Evolutionary conservation across 225 moss, liverwort and hornwort species (phyloP).

Genomic region (Straminergon stramineum): DNA sequence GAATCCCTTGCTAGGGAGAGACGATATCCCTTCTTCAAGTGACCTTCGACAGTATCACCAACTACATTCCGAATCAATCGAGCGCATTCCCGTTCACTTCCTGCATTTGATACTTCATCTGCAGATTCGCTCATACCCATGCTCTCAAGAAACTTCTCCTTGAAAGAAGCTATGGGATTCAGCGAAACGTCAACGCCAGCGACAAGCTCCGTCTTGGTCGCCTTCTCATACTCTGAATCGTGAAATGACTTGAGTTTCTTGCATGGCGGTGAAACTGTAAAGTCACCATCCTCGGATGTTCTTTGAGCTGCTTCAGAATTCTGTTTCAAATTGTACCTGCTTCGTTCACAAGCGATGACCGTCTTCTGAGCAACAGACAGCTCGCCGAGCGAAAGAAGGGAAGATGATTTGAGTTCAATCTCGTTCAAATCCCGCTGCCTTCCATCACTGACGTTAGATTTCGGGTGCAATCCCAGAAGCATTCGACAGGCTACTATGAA

Average conservation of each 20-base stretch:
- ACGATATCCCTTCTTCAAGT: slow-evolving; percentile 73
- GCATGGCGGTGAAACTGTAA: background rate
- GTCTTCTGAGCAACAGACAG: slow-evolving; percentile 55
- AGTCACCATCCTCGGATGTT: background rate
- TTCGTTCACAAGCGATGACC: slow-evolving; percentile 75
- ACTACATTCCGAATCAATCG: slow-evolving; percentile 31
- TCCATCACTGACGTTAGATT: slow-evolving; percentile 21
- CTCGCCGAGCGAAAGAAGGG: slow-evolving; percentile 41
- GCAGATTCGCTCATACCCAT: slow-evolving; percentile 4
- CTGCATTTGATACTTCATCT: slow-evolving; percentile 1
- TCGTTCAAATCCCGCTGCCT: slow-evolving; percentile 15
- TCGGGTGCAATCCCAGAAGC: slow-evolving; percentile 57
- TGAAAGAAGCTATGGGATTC: background rate
- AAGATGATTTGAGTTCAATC: slow-evolving; percentile 25
- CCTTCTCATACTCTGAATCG: background rate
- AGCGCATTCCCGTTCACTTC: slow-evolving; percentile 10
- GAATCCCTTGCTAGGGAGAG: slow-evolving; percentile 73
- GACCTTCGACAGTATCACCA: slow-evolving; percentile 61
- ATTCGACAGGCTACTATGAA: slow-evolving; percentile 94
- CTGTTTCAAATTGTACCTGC: slow-evolving; percentile 51
- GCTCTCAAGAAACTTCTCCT: background rate
- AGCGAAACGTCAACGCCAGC: background rate
- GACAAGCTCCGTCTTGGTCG: background rate
- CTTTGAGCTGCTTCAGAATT: slow-evolving; percentile 10
- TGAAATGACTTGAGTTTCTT: slow-evolving; percentile 31